Base-by-base conservation (phyloP, 208 protist genomes). In the Eutreptiella sp. region DNA sequence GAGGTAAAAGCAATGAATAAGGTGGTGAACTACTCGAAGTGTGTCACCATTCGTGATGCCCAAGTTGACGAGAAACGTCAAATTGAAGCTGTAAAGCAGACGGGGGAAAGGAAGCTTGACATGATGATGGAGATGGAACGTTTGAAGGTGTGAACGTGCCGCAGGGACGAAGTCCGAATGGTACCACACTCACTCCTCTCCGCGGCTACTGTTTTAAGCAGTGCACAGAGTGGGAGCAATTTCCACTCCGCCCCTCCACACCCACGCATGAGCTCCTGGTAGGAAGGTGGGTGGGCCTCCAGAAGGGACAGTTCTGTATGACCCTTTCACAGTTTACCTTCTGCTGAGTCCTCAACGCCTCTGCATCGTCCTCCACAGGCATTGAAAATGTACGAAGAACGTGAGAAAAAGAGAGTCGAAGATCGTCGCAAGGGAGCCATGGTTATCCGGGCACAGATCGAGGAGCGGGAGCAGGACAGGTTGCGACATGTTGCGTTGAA, bases 1-100 rank as follows among this genome's bases (percentile, higher is more conserved):
- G 90, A 93, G 48, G 88, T 93, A 16, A 89, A 89, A 65, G 76
- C 73, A 0, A 94, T 95, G 88, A 94, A 94, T 54, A 73, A 80
- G 32, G 62, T 95, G 50, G 78, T 92, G 38, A 48, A 77, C 7
- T 89, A 95, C 63, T 83, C 85, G 4, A 88, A 90, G 70, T 92
- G 85, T 46, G 80, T 92, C 24, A 88, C 88, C 35, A 80, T 83
- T 21, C 82, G 90, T 42, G 86, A 92, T 63, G 83, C 82, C 14
- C 90, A 95, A 73, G 53, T 80, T 5, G 48, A 69, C 46, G 90
- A 95, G 74, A 81, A 81, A 36, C 61, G 85, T 41, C 71, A 66
- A 26, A 46, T 79, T 29, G 38, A 70, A 21, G 75, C 81, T 39
- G 80, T 87, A 45, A 68, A 83, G 53, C 42, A 54, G 19, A 78